A percentile compares a stretch with the other conserved stretches of the same genome.
These are phyloP conservation scores for Lonicera japonica DNA, from an alignment of 129 eudicot genomes.

Conservation along the genomic window DNA sequence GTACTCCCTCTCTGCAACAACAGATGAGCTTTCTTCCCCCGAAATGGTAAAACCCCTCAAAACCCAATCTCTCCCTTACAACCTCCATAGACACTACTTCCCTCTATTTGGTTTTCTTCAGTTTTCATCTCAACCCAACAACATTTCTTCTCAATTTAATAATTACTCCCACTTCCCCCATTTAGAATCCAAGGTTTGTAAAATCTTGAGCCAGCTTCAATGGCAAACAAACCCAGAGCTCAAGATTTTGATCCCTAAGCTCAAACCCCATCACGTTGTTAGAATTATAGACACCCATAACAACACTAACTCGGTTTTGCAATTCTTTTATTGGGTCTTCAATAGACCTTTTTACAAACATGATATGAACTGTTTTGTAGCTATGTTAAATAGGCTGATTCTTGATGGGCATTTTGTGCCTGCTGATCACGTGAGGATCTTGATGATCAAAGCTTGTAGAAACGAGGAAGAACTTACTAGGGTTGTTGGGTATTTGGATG, in stretches of 20 bases:
- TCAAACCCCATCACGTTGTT: slow-evolving; percentile 45
- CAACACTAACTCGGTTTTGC: slow-evolving; percentile 34
- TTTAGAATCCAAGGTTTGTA: slow-evolving; percentile 43
- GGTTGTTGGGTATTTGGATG: slow-evolving; percentile 47
- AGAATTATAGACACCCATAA: slow-evolving; percentile 34
- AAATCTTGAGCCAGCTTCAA: slow-evolving; percentile 28
- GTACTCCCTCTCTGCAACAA: slow-evolving; percentile 7
- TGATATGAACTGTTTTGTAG: slow-evolving; percentile 45
- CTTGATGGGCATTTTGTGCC: slow-evolving; percentile 28
- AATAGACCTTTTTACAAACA: slow-evolving; percentile 51
- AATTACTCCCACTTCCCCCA: slow-evolving; percentile 3
- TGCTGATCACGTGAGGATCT: slow-evolving; percentile 56
- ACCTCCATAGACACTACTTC: slow-evolving; percentile 8
- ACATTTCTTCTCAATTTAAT: slow-evolving; percentile 2
- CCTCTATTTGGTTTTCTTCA: slow-evolving; percentile 22
- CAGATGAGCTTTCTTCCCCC: slow-evolving; percentile 22
- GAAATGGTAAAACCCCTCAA: slow-evolving; percentile 65
- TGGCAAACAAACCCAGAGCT: slow-evolving; percentile 56
- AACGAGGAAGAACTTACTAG: slow-evolving; percentile 35
- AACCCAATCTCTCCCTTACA: slow-evolving; percentile 16
- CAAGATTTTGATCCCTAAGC: slow-evolving; percentile 38
- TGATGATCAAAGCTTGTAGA: slow-evolving; percentile 68
- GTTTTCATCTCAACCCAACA: slow-evolving; percentile 31
- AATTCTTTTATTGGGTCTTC: slow-evolving; percentile 67
- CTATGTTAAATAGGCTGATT: slow-evolving; percentile 68